phyloP scores from a whole-genome alignment of 2,329 filamentous ascomycete species.

The Arthrobotrys musiformis region DNA sequence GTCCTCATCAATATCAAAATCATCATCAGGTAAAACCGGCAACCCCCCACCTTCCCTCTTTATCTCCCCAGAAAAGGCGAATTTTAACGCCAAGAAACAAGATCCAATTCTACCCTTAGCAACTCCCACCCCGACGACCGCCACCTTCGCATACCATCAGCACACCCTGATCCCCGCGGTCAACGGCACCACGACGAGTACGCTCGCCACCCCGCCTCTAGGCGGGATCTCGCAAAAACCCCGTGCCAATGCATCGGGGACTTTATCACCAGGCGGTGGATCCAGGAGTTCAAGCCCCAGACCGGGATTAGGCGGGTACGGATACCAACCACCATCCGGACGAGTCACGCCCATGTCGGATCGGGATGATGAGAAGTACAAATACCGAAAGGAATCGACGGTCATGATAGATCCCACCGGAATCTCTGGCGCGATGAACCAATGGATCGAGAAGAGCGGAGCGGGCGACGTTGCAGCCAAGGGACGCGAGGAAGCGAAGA shows the following conservation, averaged over 20 bases:
- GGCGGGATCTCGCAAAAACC: slow-evolving; percentile 40
- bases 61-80: slow-evolving; percentile 56
- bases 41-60: slow-evolving; percentile 46
- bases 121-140: slow-evolving; percentile 51
- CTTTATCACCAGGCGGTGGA: slow-evolving; percentile 21
- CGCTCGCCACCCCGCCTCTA: slow-evolving; percentile 43
- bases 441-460: slow-evolving; percentile 44
- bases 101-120: slow-evolving; percentile 50
- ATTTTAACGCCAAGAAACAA: slow-evolving; percentile 57
- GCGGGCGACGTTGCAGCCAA: slow-evolving; percentile 41
- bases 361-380: slow-evolving; percentile 47
- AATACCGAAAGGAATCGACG: slow-evolving; percentile 48
- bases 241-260: slow-evolving; percentile 22
- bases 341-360: slow-evolving; percentile 33
- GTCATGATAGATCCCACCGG: slow-evolving; percentile 30
- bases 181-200: slow-evolving; percentile 53
- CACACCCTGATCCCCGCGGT: slow-evolving; percentile 52
- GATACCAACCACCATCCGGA: slow-evolving; percentile 39
- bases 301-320: slow-evolving; percentile 31
- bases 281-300: slow-evolving; percentile 46
- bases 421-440: slow-evolving; percentile 44
- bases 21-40: slow-evolving; percentile 51
- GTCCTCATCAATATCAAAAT: slow-evolving; percentile 46
- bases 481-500: slow-evolving; percentile 44
- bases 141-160: slow-evolving; percentile 48